Evolutionary conservation across 768 basidiomycete genomes (phyloP), one percentile per base, ranked within the genome.

Genomic region (Lactarius sp.): DNA sequence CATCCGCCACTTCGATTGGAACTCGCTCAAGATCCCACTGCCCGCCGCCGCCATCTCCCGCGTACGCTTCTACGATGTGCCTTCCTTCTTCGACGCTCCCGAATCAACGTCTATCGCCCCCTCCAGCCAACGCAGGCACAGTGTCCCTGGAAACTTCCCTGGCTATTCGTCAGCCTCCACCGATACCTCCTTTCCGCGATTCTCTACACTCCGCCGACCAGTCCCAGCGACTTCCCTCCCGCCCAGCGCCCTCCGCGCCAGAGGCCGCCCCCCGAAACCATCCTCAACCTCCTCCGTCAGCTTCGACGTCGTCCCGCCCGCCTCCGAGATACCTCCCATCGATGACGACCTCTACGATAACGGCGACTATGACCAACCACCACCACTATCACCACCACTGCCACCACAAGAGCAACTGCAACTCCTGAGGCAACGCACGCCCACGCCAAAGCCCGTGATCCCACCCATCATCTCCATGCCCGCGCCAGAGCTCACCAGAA

Each of bases 21-120:
- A 36, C 49, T 60, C 67, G 6, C 58, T 67, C 61, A 56, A 52
- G 6, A 41, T 74, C 41, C 66, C 71, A 41, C 54, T 70, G 33
- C 62, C 66, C 7, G 42, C 70, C 14, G 70, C 70, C 2, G 66
- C 73, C 27, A 65, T 67, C 22, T 61, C 68, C 27, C 66, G 68
- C 52, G 68, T 68, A 13, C 68, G 66, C n/a, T 68, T 68, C 59
- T 60, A 46, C 59, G 52, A 64, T 2, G 10, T 12, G 12, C 0
- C 31, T 60, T 7, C 61, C 59, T 6, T 27, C 27, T 27, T 22
- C 42, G 5, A 42, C 27, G 10, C 65, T 10, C 20, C 51, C 18
- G 37, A 9, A 13, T 22, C 64, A 31, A 37, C 59, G 22, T 20
- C 60, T n/a, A 31, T 13, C 10, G 7, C 60, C 9, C 22, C 31